Evolutionary conservation across 345 rosid species (phyloP).

Genomic region (Litchi chinensis): DNA sequence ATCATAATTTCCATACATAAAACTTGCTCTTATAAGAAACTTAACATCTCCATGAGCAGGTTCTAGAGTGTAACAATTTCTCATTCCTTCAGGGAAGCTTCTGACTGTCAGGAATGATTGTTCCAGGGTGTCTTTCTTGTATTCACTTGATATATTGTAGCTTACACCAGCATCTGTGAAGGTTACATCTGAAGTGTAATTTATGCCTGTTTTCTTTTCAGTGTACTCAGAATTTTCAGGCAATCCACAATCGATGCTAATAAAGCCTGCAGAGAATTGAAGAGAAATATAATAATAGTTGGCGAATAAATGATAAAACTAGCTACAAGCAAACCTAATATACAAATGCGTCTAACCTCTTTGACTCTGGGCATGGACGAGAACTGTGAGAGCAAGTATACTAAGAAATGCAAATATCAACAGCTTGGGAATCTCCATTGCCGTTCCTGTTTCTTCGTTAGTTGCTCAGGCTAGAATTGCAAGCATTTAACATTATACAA

Average conservation of each 20-base stretch:
- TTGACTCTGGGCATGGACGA: too few species aligned
- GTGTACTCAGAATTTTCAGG: neutral
- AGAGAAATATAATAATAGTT: too few species aligned
- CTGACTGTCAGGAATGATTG: neutral
- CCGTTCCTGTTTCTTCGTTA: too few species aligned
- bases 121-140: neutral
- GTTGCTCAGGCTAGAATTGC: too few species aligned
- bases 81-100: slow-evolving; percentile 29
- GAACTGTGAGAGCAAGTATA: too few species aligned
- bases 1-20: slow-evolving; percentile 32
- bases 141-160: neutral
- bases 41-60: neutral
- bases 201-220: neutral
- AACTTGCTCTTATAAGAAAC: slow-evolving; percentile 24
- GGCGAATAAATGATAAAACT: too few species aligned
- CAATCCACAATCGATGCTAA: slow-evolving; percentile 33
- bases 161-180: neutral
- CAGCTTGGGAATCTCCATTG: too few species aligned
- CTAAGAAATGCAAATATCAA: neutral
- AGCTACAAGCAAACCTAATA: too few species aligned
- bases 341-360: neutral
- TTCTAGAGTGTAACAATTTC: slow-evolving; percentile 25
- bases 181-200: slow-evolving; percentile 18
- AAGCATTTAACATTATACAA: too few species aligned
- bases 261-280: slow-evolving; percentile 13